Conservation (phyloP, 2,329 filamentous ascomycete genomes). For the Aspergillus phoenicis region DNA sequence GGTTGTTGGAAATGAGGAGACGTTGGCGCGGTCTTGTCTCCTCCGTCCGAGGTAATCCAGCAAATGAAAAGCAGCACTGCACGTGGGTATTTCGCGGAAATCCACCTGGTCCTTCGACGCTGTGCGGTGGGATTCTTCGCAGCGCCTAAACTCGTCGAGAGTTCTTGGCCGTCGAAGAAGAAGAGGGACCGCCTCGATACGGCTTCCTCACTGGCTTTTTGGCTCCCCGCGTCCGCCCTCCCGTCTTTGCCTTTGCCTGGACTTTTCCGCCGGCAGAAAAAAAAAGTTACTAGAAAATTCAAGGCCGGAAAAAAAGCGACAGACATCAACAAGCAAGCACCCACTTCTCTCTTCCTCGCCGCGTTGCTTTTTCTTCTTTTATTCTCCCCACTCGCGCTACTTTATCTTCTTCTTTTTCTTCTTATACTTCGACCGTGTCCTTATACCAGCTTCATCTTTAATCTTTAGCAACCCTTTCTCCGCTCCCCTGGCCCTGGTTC, state of each 20-base stretch:
- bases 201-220: not conserved
- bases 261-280: constrained; percentile 32
- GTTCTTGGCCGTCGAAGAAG: not conserved
- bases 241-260: not conserved
- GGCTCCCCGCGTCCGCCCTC: constrained; percentile 19
- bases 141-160: constrained; percentile 2
- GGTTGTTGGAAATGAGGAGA: not conserved
- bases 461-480: not conserved
- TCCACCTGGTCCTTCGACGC: not conserved
- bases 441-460: not conserved
- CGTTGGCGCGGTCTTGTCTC: not conserved
- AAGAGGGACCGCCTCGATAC: too few relatives aligned
- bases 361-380: constrained; percentile 7
- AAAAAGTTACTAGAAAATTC: constrained; percentile 18
- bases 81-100: constrained; percentile 16
- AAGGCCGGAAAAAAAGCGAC: constrained; percentile 3
- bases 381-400: not conserved
- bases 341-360: not conserved
- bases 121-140: constrained; percentile 15
- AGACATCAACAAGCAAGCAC: not conserved
- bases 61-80: constrained; percentile 10
- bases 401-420: not conserved
- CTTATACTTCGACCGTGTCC: not conserved
- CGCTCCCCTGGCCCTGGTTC: not conserved
- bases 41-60: not conserved